Percentiles rank a stretch among this genome's conserved stretches.
Conservation (phyloP, 1,284 basidiomycete genomes). For the Serendipita sp. region DNA sequence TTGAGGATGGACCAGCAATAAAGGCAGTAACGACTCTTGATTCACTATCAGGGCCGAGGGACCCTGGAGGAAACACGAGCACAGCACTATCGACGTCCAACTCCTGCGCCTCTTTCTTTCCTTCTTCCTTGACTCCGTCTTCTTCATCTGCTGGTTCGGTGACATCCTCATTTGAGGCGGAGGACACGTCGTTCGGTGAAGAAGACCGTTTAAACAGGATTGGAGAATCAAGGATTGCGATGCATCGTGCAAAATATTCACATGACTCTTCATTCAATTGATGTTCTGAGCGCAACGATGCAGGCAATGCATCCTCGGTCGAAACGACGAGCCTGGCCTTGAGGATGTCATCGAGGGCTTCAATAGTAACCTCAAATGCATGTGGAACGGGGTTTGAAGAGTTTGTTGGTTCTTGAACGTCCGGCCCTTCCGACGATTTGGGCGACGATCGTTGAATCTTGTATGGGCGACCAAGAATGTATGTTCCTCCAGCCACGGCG, state of each 20-base stretch:
- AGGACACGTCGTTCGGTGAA: conserved; percentile 10
- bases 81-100: conserved; percentile 51
- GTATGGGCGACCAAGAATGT: conserved; percentile 58
- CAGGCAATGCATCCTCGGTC: conserved; percentile 25
- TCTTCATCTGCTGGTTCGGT: too few species aligned
- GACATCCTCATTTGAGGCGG: conserved; percentile 12
- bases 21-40: conserved; percentile 48
- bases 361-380: conserved; percentile 23
- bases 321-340: conserved; percentile 26
- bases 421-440: too few species aligned
- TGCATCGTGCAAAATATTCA: conserved; percentile 37
- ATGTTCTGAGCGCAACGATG: too few species aligned
- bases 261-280: not conserved
- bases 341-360: conserved; percentile 46
- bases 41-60: conserved; percentile 25
- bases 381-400: not conserved
- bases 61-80: conserved; percentile 69
- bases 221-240: conserved; percentile 50
- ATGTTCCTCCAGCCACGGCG: conserved; percentile 74
- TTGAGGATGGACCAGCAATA: conserved; percentile 69
- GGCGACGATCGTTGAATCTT: not conserved
- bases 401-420: conserved; percentile 6
- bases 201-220: conserved; percentile 24
- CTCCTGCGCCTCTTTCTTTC: conserved; percentile 13
- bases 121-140: conserved; percentile 13